Conservation (phyloP, 2,329 filamentous ascomycete genomes). For the Juglanconis oblonga region DNA sequence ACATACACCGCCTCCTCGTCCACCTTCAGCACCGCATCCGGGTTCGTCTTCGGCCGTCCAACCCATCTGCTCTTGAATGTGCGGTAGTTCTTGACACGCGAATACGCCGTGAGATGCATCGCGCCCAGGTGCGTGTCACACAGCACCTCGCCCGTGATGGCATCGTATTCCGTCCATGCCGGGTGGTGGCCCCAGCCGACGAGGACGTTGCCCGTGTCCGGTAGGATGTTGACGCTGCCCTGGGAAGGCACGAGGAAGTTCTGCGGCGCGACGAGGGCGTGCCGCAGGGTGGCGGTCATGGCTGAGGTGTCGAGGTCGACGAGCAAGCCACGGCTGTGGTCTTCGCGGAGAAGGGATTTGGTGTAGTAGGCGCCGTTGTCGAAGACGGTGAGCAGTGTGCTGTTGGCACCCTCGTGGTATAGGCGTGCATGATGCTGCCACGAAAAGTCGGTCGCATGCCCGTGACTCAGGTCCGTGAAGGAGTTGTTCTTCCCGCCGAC, state of each 20-base stretch:
- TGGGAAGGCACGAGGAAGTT: neutral
- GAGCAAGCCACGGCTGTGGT: slow-evolving; percentile 6
- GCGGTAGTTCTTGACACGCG: slow-evolving; percentile 21
- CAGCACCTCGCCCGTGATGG: slow-evolving; percentile 16
- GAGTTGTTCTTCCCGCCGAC: slow-evolving; percentile 34
- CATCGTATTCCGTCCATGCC: slow-evolving; percentile 15
- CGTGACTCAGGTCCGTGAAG: slow-evolving; percentile 33
- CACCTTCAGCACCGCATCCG: slow-evolving; percentile 7
- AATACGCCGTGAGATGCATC: slow-evolving; percentile 13
- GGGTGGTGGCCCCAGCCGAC: slow-evolving; percentile 21
- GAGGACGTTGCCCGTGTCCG: slow-evolving; percentile 11
- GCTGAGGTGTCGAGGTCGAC: neutral
- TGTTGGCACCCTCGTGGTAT: slow-evolving; percentile 29
- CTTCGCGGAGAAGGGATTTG: neutral
- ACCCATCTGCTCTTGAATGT: slow-evolving; percentile 20
- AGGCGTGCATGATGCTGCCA: slow-evolving; percentile 39
- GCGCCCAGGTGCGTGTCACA: slow-evolving; percentile 20
- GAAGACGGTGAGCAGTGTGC: slow-evolving; percentile 34
- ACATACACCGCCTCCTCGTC: slow-evolving; percentile 3
- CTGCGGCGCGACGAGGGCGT: neutral
- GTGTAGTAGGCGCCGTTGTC: slow-evolving; percentile 29
- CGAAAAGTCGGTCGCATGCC: slow-evolving; percentile 32
- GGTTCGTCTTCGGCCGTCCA: slow-evolving; percentile 14
- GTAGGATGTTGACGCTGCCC: neutral
- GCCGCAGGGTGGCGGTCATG: neutral